A percentile compares a stretch with the other conserved stretches of the same genome.
These are phyloP conservation scores for Conticribra weissflogii DNA, from an alignment of 108 stramenopile species.

Conservation along the genomic window DNA sequence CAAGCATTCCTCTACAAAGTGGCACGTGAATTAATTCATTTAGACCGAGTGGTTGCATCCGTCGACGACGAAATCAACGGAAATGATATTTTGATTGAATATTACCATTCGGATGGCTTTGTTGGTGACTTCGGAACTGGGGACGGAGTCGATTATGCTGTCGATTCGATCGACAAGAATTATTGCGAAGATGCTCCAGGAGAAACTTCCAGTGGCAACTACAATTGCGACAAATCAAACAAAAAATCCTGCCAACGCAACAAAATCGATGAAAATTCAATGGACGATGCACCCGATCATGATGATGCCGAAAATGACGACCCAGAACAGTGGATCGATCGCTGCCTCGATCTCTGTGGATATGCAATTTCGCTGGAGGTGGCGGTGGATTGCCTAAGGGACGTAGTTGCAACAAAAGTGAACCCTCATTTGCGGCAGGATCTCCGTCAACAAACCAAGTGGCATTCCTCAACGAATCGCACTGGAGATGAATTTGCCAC, in stretches of 20 bases:
- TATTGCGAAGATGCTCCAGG: background rate
- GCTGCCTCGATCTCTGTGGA: constrained; percentile 47
- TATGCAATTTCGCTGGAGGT: constrained; percentile 37
- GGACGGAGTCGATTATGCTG: too few relatives aligned
- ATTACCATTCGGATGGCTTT: too few relatives aligned
- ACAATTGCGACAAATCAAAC: too few relatives aligned
- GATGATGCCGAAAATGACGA: constrained; percentile 6
- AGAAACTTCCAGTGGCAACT: background rate
- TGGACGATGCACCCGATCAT: too few relatives aligned
- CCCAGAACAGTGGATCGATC: constrained; percentile 46
- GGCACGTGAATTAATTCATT: constrained; percentile 19
- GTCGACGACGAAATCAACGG: constrained; percentile 47
- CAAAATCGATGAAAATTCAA: too few relatives aligned
- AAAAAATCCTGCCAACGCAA: too few relatives aligned
- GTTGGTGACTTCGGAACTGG: too few relatives aligned
- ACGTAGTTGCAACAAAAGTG: too few relatives aligned
- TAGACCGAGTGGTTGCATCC: constrained; percentile 37
- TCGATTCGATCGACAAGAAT: background rate
- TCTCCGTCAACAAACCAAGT: constrained; percentile 9
- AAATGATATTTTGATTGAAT: constrained; percentile 1
- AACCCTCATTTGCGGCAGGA: too few relatives aligned
- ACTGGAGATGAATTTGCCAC: too few relatives aligned
- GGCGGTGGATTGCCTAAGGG: constrained; percentile 43
- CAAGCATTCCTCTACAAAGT: constrained; percentile 7
- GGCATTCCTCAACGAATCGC: background rate